These are phyloP conservation scores for Rubus idaeus DNA, from an alignment of 306 rosid species.

Conservation along the genomic window DNA sequence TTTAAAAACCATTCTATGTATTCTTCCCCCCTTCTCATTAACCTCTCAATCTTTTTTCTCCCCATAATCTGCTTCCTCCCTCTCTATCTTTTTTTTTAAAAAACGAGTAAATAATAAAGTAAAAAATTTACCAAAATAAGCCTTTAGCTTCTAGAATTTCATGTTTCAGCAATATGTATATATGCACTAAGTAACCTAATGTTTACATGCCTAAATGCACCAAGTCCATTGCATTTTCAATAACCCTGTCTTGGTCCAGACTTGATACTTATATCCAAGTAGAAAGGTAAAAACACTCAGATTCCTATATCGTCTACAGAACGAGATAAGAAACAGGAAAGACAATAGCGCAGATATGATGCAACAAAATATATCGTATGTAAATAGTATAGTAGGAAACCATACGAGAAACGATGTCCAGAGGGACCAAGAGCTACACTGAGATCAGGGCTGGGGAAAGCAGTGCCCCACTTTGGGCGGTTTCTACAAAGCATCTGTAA, in stretches of 20 bases:
- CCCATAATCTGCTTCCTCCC: background rate
- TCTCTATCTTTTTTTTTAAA: background rate
- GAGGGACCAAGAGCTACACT: constrained; percentile 55
- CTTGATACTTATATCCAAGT: no score
- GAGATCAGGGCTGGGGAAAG: constrained; percentile 57
- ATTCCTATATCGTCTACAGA: background rate
- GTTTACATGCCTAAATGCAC: background rate
- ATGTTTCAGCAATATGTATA: background rate
- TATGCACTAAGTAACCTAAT: background rate
- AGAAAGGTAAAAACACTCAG: background rate
- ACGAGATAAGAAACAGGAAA: background rate
- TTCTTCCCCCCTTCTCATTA: background rate
- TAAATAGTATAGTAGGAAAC: constrained; percentile 31
- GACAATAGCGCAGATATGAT: background rate
- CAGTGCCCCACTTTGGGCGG: constrained; percentile 70
- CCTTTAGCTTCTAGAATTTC: background rate
- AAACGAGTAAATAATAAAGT: background rate
- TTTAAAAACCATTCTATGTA: background rate
- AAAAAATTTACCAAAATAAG: background rate
- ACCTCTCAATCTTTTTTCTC: background rate
- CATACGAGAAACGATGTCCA: constrained; percentile 73
- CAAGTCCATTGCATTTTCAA: background rate
- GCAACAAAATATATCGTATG: constrained; percentile 16
- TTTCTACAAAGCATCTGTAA: constrained; percentile 57
- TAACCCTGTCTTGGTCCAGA: no score